A percentile compares a stretch with the other conserved stretches of the same genome.
Evolutionary conservation across 306 rosid species (phyloP).

Genomic region (Malus sieversii): DNA sequence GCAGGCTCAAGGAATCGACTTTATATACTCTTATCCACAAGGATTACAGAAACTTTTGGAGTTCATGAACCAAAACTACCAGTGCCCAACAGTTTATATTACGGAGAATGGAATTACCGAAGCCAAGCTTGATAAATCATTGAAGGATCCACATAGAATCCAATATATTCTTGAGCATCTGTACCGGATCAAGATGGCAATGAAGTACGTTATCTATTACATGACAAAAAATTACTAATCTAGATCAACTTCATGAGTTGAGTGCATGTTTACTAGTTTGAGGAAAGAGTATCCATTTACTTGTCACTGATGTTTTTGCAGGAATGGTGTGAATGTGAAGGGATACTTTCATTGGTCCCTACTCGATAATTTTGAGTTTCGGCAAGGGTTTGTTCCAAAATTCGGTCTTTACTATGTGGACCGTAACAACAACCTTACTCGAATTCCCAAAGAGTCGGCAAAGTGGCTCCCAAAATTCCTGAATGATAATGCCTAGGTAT

Average conservation of each 20-base stretch:
- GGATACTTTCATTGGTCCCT: slow-evolving; percentile 26
- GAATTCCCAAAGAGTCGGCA: not conserved
- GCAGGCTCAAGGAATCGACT: slow-evolving; percentile 9
- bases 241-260: not conserved
- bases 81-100: slow-evolving; percentile 9
- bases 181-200: slow-evolving; percentile 7
- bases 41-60: slow-evolving; percentile 23
- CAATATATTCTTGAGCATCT: slow-evolving; percentile 11
- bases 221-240: too few relatives aligned
- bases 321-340: slow-evolving; percentile 20
- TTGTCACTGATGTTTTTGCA: slow-evolving; percentile 4
- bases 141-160: slow-evolving; percentile 17
- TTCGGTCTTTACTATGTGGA: slow-evolving; percentile 22
- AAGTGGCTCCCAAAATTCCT: not conserved
- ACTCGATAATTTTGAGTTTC: slow-evolving; percentile 25
- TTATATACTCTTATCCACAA: slow-evolving; percentile 11
- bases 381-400: not conserved
- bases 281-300: not conserved
- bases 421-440: slow-evolving; percentile 8
- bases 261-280: not conserved
- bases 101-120: slow-evolving; percentile 14
- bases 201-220: slow-evolving; percentile 7
- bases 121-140: not conserved
- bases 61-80: slow-evolving; percentile 17
- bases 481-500: not conserved